Percentiles rank a stretch among this genome's conserved stretches.
phyloP scores from a whole-genome alignment of 345 rosid genomes.

The Nasturtium officinale region DNA sequence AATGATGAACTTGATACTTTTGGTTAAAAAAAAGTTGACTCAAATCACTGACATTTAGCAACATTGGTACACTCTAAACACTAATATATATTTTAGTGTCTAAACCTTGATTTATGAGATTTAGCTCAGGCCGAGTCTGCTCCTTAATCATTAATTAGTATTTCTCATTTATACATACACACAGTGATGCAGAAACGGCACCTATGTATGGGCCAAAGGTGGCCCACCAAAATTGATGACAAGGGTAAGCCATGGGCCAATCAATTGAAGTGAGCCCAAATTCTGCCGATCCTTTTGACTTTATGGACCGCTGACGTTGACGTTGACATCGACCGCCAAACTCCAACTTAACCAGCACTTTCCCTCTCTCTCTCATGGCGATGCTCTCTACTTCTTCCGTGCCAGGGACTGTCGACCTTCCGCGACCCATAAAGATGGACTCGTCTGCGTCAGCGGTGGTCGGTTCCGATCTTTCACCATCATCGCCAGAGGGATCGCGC shows the following conservation, averaged over 20 bases:
- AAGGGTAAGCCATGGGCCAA: constrained; percentile 16
- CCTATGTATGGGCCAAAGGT: background rate
- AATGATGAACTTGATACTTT: too few species aligned
- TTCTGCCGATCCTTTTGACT: constrained; percentile 17
- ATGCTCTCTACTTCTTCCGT: constrained; percentile 56
- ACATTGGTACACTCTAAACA: too few species aligned
- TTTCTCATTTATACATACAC: background rate
- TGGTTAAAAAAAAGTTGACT: too few species aligned
- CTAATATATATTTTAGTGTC: too few species aligned
- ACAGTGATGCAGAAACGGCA: background rate
- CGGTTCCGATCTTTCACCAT: constrained; percentile 46
- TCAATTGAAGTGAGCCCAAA: constrained; percentile 18
- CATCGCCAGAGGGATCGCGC: constrained; percentile 43
- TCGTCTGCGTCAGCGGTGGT: constrained; percentile 48
- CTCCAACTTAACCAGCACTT: constrained; percentile 11
- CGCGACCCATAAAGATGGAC: constrained; percentile 41
- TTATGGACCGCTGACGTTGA: constrained; percentile 30
- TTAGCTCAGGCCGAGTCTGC: too few species aligned
- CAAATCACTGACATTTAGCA: too few species aligned
- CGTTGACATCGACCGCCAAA: constrained; percentile 33
- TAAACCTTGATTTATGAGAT: too few species aligned
- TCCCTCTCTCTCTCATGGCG: constrained; percentile 19
- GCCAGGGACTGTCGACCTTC: constrained; percentile 44
- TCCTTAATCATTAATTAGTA: too few species aligned
- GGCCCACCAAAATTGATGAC: background rate